Percentiles rank a stretch among this genome's conserved stretches.
Evolutionary conservation across 768 basidiomycete species (phyloP).

Genomic region (Rhizopogon sp.): DNA sequence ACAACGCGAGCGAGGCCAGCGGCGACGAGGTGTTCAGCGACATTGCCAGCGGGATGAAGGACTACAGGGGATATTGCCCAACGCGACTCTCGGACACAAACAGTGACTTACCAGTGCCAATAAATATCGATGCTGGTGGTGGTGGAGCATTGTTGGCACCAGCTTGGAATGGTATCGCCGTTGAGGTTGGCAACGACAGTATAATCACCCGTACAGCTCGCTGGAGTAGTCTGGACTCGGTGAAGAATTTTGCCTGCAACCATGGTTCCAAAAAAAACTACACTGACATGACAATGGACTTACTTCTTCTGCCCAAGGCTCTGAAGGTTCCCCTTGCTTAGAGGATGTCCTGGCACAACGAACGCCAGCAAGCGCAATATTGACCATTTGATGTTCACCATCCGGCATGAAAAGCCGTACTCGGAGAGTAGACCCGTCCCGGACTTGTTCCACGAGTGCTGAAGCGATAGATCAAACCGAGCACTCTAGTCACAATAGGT

Average conservation of each 20-base stretch:
- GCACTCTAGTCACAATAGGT: background rate
- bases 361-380: constrained; percentile 80
- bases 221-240: constrained; percentile 82
- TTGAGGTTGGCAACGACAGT: constrained; percentile 72
- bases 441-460: constrained; percentile 93
- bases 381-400: constrained; percentile 86
- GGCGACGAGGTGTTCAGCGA: constrained; percentile 83
- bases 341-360: constrained; percentile 66
- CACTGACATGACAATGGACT: constrained; percentile 16
- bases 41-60: constrained; percentile 89
- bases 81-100: background rate
- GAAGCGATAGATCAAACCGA: constrained; percentile 1
- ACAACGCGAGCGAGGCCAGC: constrained; percentile 87
- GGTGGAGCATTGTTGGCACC: constrained; percentile 45
- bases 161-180: constrained; percentile 76
- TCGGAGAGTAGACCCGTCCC: constrained; percentile 88
- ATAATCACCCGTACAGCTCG: constrained; percentile 72
- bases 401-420: constrained; percentile 85
- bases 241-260: constrained; percentile 84
- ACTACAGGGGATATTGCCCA: constrained; percentile 35
- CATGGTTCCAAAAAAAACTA: constrained; percentile 8
- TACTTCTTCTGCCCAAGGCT: constrained; percentile 89
- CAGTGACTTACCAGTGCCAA: constrained; percentile 63
- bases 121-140: constrained; percentile 77
- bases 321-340: constrained; percentile 72